Base-by-base conservation (phyloP, 106 monocot genomes). In the Apostasia ramifera region DNA sequence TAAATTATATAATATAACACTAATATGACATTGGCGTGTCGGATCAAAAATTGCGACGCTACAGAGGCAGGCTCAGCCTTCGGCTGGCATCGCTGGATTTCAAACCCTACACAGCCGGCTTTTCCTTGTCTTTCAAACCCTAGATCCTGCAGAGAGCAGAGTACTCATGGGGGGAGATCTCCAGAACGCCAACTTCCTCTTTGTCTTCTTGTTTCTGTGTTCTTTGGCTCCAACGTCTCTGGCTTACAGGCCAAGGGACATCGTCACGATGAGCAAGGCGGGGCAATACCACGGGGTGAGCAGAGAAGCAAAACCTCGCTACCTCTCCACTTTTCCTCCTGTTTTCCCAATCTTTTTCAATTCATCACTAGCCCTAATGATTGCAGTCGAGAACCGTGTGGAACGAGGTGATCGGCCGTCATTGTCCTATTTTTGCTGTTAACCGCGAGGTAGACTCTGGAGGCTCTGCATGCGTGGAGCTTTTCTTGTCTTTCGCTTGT, bases 211-310 rank as follows among this genome's bases (percentile, higher is more conserved):
- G 13, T 82, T 44, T 45, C 46, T 86, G 59, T 76, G 65, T 2
- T 68, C 9, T 6, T 63, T 81, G n/a, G 51, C 57, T 14, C 73
- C 77, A 1, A 39, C 63, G 38, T 72, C 87, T 40, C 54, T 79
- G 66, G 95, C 90, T 12, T 98, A 98, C 72, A 77, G 93, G 53
- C 92, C 92, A 2, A 93, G 97, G 1, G 97, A 98, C 75, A 80
- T 98, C 73, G 82, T 98, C 44, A 85, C 92, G 3, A 85, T 85
- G 85, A 85, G 77, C 81, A 88, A 78, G 53, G 71, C 92, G 2
- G 97, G 92, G 9, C 97, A 98, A 54, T 98, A 93, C 71, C 97
- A 98, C 73, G 86, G 90, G 67, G 92, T 90, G 76, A 87, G 80
- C 61, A 42, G 4, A 63, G 12, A 65, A 41, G 26, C 12, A 9